Base-by-base conservation (phyloP, 495 filamentous ascomycete genomes). In the Aspergillus campestris region DNA sequence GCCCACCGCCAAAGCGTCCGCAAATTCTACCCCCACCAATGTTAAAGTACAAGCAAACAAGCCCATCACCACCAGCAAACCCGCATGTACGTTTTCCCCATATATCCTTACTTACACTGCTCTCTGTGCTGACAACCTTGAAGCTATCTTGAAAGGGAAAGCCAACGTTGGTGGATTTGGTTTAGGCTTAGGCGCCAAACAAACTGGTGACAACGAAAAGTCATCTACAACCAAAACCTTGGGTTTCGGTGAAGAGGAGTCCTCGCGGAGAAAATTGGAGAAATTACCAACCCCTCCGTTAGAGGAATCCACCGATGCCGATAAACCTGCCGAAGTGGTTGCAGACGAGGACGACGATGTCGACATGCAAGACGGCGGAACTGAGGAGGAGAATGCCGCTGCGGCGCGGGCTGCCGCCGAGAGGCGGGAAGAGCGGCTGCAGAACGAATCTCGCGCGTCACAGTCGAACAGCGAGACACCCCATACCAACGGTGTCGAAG, bases 221-320 rank as follows among this genome's bases (percentile, higher is more conserved):
- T 57, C 75, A 0, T 63, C 80, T 8, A 73, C 80, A 2, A 89
- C 87, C 59, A 80, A 80, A 28, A 83, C 81, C 48, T 66, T 95
- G 24, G 85, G 87, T 43, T 84, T 97, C 53, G 89, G 82, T 40
- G 90, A 95, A 56, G 90, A 95, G 56, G 87, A 94, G 50, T 79
- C 79, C 33, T 83, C 82, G 5, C 79, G 86, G 49, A 87, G 87
- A 56, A 94, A 94, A 64, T 74, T 94, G 47, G 86, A 89, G 72
- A 86, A 83, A 67, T 80, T 92, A 46, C 89, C 88, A 40, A 86
- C 83, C 48, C 80, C 82, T 40, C 78, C 83, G 43, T 66, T 80
- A 37, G 80, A 80, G 50, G 79, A 79, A 43, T 50, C 57, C 60
- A 75, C 81, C 50, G 72, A 79, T 58, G 74, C 73, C 49, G 72